A percentile compares a stretch with the other conserved stretches of the same genome.
Conservation (phyloP, 768 basidiomycete genomes). For the Leccinum sublutescens region DNA sequence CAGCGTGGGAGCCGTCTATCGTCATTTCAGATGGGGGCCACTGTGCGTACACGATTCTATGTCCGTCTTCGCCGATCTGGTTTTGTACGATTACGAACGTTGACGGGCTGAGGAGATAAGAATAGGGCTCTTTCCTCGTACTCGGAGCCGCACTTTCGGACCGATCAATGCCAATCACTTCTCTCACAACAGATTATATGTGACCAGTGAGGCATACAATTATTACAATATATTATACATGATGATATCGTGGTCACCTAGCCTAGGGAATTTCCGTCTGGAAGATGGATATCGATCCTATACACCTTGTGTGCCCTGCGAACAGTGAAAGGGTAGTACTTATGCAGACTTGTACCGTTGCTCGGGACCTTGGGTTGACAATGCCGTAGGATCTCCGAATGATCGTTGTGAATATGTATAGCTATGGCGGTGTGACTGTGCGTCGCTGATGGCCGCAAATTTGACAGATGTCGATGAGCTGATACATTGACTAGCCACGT, state of each 20-base stretch:
- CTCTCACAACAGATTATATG: slow-evolving; percentile 4
- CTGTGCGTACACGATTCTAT: not conserved
- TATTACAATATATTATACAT: not conserved
- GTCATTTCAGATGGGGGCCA: slow-evolving; percentile 1
- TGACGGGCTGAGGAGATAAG: slow-evolving; percentile 15
- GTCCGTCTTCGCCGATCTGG: not conserved
- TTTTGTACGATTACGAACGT: not conserved
- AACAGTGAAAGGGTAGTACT: not conserved
- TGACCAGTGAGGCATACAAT: slow-evolving; percentile 5
- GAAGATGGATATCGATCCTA: not conserved
- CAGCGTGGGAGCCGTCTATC: not conserved
- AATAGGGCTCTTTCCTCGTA: not conserved
- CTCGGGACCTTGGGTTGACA: not conserved
- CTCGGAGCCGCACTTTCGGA: slow-evolving; percentile 11
- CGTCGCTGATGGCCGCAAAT: not conserved
- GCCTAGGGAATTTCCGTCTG: not conserved
- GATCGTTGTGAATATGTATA: not conserved
- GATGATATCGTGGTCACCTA: not conserved
- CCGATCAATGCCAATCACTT: slow-evolving; percentile 10
- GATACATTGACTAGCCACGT: not conserved
- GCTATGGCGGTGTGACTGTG: not conserved
- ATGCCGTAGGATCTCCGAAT: not conserved
- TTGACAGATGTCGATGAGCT: not conserved
- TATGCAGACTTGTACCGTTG: not conserved
- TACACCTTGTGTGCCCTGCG: not conserved